Conservation (phyloP, 73 alveolate species). For the Uronychia setigera region DNA sequence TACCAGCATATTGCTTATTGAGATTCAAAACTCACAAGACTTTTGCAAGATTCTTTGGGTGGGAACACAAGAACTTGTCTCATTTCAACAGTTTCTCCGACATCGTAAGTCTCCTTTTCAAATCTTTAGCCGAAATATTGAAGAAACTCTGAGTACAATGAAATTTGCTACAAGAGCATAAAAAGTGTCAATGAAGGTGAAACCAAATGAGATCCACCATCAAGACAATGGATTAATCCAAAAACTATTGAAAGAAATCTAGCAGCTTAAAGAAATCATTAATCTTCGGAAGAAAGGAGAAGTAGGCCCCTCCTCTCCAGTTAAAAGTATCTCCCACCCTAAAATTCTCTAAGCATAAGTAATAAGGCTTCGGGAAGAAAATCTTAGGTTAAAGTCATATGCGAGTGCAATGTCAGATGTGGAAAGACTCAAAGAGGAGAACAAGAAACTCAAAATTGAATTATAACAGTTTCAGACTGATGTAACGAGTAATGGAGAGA, state of each 20-base stretch:
- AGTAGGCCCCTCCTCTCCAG: not conserved
- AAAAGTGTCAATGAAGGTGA: not conserved
- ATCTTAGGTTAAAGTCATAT: conserved; percentile 30
- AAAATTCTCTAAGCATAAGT: too few species aligned
- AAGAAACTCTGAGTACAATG: not conserved
- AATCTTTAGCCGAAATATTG: not conserved
- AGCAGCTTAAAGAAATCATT: not conserved
- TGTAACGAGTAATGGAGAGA: too few species aligned
- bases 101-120: not conserved
- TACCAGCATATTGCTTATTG: conserved; percentile 16
- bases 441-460: conserved; percentile 58
- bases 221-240: not conserved
- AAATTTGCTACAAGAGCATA: not conserved
- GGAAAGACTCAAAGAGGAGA: conserved; percentile 62
- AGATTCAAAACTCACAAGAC: conserved; percentile 68
- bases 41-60: conserved; percentile 73
- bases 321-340: not conserved
- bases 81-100: conserved; percentile 19
- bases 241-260: not conserved
- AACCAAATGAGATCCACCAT: not conserved
- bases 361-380: conserved; percentile 44
- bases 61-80: conserved; percentile 51
- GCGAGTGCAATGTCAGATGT: conserved; percentile 48
- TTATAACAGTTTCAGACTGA: conserved; percentile 13
- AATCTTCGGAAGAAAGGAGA: not conserved